Conservation (phyloP, 352 stramenopile genomes). For the Phytopythium litorale region DNA sequence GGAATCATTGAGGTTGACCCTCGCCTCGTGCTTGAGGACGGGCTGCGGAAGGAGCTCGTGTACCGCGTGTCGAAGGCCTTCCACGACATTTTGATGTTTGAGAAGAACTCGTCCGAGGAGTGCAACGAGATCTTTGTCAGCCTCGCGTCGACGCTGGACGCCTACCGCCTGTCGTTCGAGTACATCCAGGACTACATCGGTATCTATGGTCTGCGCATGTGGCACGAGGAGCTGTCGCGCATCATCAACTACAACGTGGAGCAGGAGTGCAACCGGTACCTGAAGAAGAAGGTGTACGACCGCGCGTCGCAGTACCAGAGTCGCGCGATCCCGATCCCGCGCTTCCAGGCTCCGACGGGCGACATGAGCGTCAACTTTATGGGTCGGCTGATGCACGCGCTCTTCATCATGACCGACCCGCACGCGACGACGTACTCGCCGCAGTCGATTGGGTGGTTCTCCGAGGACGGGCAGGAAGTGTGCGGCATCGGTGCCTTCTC, state of each 20-base stretch:
- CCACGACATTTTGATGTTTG: constrained; percentile 85
- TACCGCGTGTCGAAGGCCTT: constrained; percentile 85
- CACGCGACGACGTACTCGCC: constrained; percentile 91
- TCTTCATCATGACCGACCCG: constrained; percentile 92
- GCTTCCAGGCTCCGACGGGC: constrained; percentile 79
- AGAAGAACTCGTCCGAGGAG: constrained; percentile 80
- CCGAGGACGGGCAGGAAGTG: constrained; percentile 76
- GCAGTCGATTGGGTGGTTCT: constrained; percentile 92
- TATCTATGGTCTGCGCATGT: constrained; percentile 94
- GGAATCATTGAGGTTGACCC: constrained; percentile 94
- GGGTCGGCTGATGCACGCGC: constrained; percentile 88
- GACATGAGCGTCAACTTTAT: constrained; percentile 93
- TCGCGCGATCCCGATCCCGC: constrained; percentile 90
- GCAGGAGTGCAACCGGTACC: constrained; percentile 93
- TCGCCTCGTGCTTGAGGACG: constrained; percentile 91
- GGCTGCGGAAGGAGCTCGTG: constrained; percentile 93
- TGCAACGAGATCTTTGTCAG: constrained; percentile 84
- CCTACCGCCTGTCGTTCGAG: constrained; percentile 90
- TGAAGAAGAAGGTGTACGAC: constrained; percentile 94
- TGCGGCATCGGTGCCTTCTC: constrained; percentile 89
- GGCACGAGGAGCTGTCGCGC: constrained; percentile 92
- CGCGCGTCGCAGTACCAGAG: constrained; percentile 89
- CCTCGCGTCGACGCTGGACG: constrained; percentile 84
- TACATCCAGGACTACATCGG: constrained; percentile 96
- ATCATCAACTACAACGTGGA: constrained; percentile 97